Evolutionary conservation across 305 asterid genomes (phyloP).

Genomic region (Striga hermonthica): DNA sequence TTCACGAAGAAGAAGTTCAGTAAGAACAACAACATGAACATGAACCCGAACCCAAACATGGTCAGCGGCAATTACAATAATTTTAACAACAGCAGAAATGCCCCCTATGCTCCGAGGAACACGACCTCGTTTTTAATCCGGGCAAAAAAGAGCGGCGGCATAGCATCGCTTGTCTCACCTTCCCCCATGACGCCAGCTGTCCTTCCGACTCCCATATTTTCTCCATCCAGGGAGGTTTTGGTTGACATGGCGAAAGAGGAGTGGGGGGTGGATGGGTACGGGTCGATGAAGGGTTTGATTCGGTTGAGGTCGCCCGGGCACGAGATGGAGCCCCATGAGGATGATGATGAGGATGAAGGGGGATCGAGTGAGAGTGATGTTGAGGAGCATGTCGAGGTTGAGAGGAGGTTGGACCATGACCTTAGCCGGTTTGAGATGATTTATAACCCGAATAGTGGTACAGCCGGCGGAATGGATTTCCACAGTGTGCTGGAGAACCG

Average conservation of each 20-base stretch:
- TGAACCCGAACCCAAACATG: constrained; percentile 22
- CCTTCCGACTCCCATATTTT: constrained; percentile 52
- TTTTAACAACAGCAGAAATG: constrained; percentile 37
- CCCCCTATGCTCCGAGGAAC: constrained; percentile 70
- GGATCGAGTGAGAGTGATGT: constrained; percentile 86
- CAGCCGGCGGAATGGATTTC: constrained; percentile 47
- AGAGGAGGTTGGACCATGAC: constrained; percentile 80
- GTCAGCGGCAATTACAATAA: constrained; percentile 29
- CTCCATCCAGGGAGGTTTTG: constrained; percentile 59
- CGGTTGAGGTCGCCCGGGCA: constrained; percentile 73
- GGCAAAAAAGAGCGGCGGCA: constrained; percentile 82
- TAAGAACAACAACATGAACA: constrained; percentile 29
- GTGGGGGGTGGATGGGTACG: constrained; percentile 68
- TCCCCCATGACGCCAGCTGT: constrained; percentile 61
- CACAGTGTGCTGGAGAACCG: constrained; percentile 65
- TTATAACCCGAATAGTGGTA: constrained; percentile 45
- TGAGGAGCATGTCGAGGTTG: constrained; percentile 83
- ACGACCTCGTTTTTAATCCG: constrained; percentile 63
- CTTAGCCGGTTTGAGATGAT: constrained; percentile 83
- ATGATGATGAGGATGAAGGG: constrained; percentile 64
- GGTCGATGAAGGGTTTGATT: constrained; percentile 63
- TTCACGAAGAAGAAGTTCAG: constrained; percentile 57
- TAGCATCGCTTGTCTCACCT: constrained; percentile 74
- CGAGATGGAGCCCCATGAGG: constrained; percentile 51
- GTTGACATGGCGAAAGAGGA: constrained; percentile 66